Evolutionary conservation across 768 basidiomycete species (phyloP).

Genomic region (Boletus insuetus): DNA sequence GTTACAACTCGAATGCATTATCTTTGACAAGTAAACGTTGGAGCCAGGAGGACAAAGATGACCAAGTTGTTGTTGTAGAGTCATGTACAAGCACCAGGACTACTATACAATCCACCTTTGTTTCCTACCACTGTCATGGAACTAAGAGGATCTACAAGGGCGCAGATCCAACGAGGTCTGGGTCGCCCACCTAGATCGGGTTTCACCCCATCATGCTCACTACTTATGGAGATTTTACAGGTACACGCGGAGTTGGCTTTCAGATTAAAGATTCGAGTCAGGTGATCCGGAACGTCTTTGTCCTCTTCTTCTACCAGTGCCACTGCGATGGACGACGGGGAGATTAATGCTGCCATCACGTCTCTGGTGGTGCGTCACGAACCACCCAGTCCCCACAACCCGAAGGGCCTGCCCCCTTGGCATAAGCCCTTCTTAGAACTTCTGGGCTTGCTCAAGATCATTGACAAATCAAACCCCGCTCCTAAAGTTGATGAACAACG

Average conservation of each 20-base stretch:
- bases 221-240: background rate
- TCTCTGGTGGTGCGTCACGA: background rate
- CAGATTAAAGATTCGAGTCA: background rate
- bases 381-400: background rate
- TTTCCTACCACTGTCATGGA: background rate
- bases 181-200: background rate
- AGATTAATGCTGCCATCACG: background rate
- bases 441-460: constrained; percentile 1
- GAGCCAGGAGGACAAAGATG: too few relatives aligned
- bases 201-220: background rate
- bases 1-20: background rate
- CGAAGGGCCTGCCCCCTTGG: constrained; percentile 1
- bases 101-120: background rate
- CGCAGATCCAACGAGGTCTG: background rate
- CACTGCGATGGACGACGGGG: constrained; percentile 4
- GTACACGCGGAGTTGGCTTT: constrained; percentile 6
- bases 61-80: too few relatives aligned
- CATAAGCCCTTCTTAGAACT: constrained; percentile 7
- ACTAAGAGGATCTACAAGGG: background rate
- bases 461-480: background rate
- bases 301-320: constrained; percentile 9
- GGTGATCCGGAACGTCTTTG: constrained; percentile 3
- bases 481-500: background rate
- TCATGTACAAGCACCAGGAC: background rate
- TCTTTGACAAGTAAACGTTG: background rate